These are phyloP conservation scores for Microdochium paspali DNA, from an alignment of 2,329 filamentous ascomycete genomes.

Conservation along the genomic window DNA sequence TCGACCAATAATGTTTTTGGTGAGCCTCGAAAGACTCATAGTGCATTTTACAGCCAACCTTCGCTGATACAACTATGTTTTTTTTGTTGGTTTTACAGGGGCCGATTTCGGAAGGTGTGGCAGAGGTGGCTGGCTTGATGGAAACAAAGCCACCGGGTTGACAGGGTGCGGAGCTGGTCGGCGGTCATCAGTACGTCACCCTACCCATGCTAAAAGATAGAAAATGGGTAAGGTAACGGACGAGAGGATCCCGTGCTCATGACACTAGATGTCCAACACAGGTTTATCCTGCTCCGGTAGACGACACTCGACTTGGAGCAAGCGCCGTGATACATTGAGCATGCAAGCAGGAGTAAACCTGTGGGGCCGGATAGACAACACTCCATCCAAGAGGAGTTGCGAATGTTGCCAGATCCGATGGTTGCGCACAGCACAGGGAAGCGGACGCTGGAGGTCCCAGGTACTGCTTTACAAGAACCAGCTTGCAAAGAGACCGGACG, in stretches of 20 bases:
- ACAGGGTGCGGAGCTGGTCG: background rate
- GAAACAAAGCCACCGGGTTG: background rate
- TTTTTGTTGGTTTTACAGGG: background rate
- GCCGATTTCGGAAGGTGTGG: background rate
- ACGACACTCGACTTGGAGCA: background rate
- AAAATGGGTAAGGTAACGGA: background rate
- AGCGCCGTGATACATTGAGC: background rate
- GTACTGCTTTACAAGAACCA: background rate
- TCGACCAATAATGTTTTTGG: background rate
- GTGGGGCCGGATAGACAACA: background rate
- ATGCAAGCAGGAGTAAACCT: background rate
- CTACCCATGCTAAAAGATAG: background rate
- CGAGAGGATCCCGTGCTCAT: background rate
- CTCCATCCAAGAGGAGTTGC: background rate
- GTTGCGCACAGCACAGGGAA: background rate
- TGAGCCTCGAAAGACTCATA: background rate
- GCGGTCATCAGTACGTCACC: background rate
- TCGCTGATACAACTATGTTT: background rate
- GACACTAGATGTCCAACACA: background rate
- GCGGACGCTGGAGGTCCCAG: background rate
- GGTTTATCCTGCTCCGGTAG: background rate
- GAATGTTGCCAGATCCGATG: background rate
- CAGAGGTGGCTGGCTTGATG: background rate
- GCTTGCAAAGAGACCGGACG: background rate
- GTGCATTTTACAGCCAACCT: background rate